phyloP scores from a whole-genome alignment of 1,284 basidiomycete species.

The Leccinum subrobustum region DNA sequence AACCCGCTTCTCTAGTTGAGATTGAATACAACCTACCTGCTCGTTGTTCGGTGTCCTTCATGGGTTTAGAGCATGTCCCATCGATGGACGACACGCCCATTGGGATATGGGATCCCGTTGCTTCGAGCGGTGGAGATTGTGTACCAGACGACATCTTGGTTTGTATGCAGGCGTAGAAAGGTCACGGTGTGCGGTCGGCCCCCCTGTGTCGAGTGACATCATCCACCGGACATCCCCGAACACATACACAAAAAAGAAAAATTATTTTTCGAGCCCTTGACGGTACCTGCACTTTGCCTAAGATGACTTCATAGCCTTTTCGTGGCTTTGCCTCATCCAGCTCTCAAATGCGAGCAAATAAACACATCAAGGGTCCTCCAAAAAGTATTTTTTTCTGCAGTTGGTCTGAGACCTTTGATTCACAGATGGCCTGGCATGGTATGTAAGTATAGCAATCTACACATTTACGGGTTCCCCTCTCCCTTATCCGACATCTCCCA shows the following conservation, averaged over 20 bases:
- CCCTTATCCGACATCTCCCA: background rate
- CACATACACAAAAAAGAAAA: slow-evolving; percentile 18
- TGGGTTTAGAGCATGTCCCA: slow-evolving; percentile 34
- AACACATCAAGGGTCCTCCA: background rate
- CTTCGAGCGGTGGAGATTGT: slow-evolving; percentile 53
- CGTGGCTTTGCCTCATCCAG: no score
- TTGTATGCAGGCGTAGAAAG: background rate
- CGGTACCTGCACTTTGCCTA: background rate
- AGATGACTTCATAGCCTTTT: no score
- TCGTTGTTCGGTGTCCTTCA: slow-evolving; percentile 32
- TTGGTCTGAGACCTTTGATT: background rate
- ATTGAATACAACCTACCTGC: slow-evolving; percentile 22
- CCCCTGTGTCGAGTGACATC: slow-evolving; percentile 29
- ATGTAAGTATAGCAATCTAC: background rate
- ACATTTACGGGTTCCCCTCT: background rate
- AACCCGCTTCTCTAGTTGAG: background rate
- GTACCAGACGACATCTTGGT: slow-evolving; percentile 35
- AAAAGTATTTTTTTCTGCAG: background rate
- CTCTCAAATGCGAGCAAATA: no score
- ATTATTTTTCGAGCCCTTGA: background rate
- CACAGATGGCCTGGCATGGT: background rate
- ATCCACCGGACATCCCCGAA: slow-evolving; percentile 27
- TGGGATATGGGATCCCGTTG: slow-evolving; percentile 43
- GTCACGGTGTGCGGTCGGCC: background rate
- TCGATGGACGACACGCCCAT: slow-evolving; percentile 51